Conservation (phyloP, 2,329 filamentous ascomycete genomes). For the Verruconis gallopava region DNA sequence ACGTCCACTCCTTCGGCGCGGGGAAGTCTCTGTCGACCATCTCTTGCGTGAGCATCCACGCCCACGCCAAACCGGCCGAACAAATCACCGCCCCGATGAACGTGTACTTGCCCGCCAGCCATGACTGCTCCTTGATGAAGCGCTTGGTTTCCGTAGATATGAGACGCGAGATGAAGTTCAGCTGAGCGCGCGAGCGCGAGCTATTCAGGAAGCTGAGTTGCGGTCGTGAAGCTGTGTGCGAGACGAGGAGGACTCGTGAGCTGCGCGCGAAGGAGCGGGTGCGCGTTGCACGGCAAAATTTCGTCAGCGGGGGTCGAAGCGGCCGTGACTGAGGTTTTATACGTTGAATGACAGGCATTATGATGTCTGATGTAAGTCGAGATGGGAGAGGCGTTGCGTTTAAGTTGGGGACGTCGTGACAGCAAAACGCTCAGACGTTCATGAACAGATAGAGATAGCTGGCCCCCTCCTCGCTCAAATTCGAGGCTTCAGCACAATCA, state of each 20-base stretch:
- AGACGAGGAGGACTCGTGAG: slow-evolving; percentile 39
- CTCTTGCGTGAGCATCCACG: slow-evolving; percentile 56
- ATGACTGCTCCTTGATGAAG: slow-evolving; percentile 59
- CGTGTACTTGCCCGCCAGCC: slow-evolving; percentile 55
- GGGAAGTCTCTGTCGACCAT: slow-evolving; percentile 62
- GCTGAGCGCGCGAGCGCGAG: slow-evolving; percentile 21
- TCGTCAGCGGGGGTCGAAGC: slow-evolving; percentile 22
- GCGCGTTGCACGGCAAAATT: slow-evolving; percentile 14
- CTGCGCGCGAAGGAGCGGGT: slow-evolving; percentile 46
- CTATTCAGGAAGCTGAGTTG: slow-evolving; percentile 53
- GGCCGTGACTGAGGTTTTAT: slow-evolving; percentile 27
- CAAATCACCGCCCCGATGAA: slow-evolving; percentile 47
- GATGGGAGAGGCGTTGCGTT: no score
- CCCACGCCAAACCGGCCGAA: slow-evolving; percentile 42
- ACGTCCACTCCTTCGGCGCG: slow-evolving; percentile 71
- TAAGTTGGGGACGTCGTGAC: no score
- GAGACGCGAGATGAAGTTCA: slow-evolving; percentile 47
- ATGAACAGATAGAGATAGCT: no score
- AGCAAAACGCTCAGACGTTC: no score
- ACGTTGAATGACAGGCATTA: slow-evolving; percentile 18
- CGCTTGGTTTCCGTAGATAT: slow-evolving; percentile 66
- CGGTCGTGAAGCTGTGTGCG: slow-evolving; percentile 34
- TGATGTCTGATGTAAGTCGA: no score
- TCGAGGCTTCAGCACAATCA: no score
- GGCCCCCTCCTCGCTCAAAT: no score